Percentiles rank a stretch among this genome's conserved stretches.
phyloP scores from a whole-genome alignment of 331 rosid genomes.

The Dryas integrifolia region DNA sequence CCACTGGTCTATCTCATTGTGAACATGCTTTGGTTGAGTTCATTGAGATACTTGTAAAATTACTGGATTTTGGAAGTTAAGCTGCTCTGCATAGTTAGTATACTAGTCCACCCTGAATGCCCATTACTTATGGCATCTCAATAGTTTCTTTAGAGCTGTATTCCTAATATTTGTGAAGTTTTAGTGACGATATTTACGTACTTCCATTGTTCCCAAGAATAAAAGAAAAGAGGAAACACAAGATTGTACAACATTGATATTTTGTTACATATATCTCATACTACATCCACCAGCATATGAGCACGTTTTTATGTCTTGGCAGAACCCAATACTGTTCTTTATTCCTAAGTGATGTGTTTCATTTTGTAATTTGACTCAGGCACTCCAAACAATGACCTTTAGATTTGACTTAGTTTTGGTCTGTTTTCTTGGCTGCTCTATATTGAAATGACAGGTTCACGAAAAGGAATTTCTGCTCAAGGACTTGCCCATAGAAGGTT shows the following conservation, averaged over 20 bases:
- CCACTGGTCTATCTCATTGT: background rate
- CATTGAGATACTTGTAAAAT: background rate
- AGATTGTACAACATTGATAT: no score
- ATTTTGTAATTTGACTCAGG: no score
- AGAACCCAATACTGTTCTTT: no score
- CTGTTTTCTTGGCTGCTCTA: constrained; percentile 14
- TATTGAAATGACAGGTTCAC: constrained; percentile 50
- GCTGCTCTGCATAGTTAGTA: background rate
- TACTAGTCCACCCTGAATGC: background rate
- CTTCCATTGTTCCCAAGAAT: no score
- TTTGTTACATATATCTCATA: no score
- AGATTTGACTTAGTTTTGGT: background rate
- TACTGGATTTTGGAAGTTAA: background rate
- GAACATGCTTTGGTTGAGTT: constrained; percentile 5
- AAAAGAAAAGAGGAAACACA: no score
- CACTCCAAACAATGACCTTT: no score
- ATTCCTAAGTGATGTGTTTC: no score
- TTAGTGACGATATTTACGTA: no score
- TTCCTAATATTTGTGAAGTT: no score
- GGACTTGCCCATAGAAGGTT: constrained; percentile 68
- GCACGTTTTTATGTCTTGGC: no score
- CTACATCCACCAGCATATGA: background rate
- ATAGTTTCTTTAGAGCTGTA: no score
- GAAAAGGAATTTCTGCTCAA: constrained; percentile 82
- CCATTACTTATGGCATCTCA: constrained; percentile 24